phyloP scores from a whole-genome alignment of 106 monocot genomes.

The Hemerocallis citrina region DNA sequence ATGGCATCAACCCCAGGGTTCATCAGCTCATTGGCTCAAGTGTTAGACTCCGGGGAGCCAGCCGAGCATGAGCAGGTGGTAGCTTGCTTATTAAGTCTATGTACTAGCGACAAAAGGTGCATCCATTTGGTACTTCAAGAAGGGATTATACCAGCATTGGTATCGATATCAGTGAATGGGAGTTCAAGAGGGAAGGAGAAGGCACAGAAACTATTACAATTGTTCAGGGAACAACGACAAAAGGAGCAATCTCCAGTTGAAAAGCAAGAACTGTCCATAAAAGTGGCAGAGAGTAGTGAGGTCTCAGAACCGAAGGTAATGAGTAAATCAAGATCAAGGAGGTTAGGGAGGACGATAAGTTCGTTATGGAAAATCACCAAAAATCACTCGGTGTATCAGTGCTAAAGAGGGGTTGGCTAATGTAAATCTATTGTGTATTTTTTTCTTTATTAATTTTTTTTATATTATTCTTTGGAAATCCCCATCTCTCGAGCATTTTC shows the following conservation, averaged over 20 bases:
- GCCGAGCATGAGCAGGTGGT: slow-evolving; percentile 63
- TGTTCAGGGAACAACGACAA: slow-evolving; percentile 76
- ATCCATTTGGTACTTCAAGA: slow-evolving; percentile 76
- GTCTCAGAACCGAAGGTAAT: slow-evolving; percentile 19
- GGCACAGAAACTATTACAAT: slow-evolving; percentile 56
- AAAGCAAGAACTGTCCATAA: slow-evolving; percentile 2
- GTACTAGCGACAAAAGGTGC: slow-evolving; percentile 43
- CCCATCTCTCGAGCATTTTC: slow-evolving; percentile 9
- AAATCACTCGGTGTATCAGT: slow-evolving; percentile 18
- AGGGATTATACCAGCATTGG: slow-evolving; percentile 73
- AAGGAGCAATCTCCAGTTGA: slow-evolving; percentile 20
- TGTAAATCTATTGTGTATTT: too few relatives aligned
- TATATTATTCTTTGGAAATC: too few relatives aligned
- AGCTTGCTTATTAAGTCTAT: slow-evolving; percentile 55
- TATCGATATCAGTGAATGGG: slow-evolving; percentile 52
- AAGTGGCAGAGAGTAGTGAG: background rate
- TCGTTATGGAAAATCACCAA: slow-evolving; percentile 42
- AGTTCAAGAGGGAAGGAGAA: slow-evolving; percentile 53
- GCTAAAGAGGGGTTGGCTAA: too few relatives aligned
- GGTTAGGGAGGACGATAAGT: slow-evolving; percentile 32
- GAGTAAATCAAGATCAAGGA: slow-evolving; percentile 33
- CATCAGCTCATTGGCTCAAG: slow-evolving; percentile 29
- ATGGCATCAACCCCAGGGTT: slow-evolving; percentile 40
- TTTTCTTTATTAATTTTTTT: too few relatives aligned
- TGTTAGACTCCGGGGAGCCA: slow-evolving; percentile 45